These are phyloP conservation scores for Candida endomychidarum DNA, from an alignment of 805 yeast species.

Conservation along the genomic window DNA sequence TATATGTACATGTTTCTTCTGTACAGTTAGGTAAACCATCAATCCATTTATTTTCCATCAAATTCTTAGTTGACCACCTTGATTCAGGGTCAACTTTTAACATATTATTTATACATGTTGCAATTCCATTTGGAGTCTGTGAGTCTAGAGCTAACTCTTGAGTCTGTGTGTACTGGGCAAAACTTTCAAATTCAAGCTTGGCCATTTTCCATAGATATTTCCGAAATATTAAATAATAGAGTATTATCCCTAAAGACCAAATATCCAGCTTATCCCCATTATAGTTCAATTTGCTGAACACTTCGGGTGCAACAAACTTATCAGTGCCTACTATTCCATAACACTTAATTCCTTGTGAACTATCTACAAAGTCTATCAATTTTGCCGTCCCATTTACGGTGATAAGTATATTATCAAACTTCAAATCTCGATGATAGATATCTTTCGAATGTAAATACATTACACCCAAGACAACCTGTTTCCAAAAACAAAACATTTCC, in stretches of 20 bases:
- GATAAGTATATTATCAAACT: constrained; percentile 46
- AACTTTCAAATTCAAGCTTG: constrained; percentile 5
- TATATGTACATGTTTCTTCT: constrained; percentile 3
- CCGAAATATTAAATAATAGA: constrained; percentile 29
- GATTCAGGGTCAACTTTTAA: constrained; percentile 6
- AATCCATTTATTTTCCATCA: constrained; percentile 11
- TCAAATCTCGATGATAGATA: constrained; percentile 52
- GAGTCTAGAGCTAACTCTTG: neutral
- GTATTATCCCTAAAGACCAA: constrained; percentile 52
- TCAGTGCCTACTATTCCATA: constrained; percentile 51
- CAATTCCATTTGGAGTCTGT: neutral
- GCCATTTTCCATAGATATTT: constrained; percentile 53
- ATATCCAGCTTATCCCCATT: constrained; percentile 44
- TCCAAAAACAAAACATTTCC: constrained; percentile 34
- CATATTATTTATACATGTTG: constrained; percentile 1
- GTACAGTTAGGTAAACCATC: constrained; percentile 4
- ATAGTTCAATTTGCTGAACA: constrained; percentile 33
- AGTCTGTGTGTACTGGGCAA: neutral
- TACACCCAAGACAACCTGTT: constrained; percentile 42
- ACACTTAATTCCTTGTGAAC: constrained; percentile 19
- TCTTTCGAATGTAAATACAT: constrained; percentile 35
- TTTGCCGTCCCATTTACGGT: constrained; percentile 31
- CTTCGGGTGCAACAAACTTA: constrained; percentile 50
- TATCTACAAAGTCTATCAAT: constrained; percentile 45
- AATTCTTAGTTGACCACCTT: constrained; percentile 4